phyloP scores from a whole-genome alignment of 352 stramenopile species.

The Phytopythium delawarense region DNA sequence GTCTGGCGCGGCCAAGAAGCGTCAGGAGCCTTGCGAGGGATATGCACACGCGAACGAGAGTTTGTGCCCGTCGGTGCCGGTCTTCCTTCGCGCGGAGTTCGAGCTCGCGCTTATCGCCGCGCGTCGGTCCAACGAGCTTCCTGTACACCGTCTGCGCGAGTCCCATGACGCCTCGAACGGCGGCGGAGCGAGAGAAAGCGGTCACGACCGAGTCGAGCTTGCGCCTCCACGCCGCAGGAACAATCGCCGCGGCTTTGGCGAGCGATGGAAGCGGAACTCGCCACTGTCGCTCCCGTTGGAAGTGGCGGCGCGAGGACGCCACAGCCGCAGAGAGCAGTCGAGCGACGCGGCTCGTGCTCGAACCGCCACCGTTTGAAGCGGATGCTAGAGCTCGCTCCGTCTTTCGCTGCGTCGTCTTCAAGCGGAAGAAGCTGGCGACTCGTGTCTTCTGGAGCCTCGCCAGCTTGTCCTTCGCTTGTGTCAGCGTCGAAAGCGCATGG shows the following conservation, averaged over 20 bases:
- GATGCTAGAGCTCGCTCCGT: constrained; percentile 11
- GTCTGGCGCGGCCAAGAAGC: neutral
- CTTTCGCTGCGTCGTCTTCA: constrained; percentile 14
- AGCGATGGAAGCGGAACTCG: constrained; percentile 7
- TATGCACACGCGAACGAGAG: constrained; percentile 16
- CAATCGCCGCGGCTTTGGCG: neutral
- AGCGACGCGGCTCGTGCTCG: constrained; percentile 1
- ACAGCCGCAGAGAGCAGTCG: constrained; percentile 10
- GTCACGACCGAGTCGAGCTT: constrained; percentile 3
- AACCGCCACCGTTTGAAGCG: constrained; percentile 1
- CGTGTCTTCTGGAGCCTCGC: constrained; percentile 5
- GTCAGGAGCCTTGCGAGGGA: constrained; percentile 13
- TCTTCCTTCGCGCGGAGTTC: constrained; percentile 7
- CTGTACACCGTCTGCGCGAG: constrained; percentile 13
- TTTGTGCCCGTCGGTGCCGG: constrained; percentile 9
- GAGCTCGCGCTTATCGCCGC: constrained; percentile 5
- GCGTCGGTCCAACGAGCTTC: constrained; percentile 9
- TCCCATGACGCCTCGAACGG: constrained; percentile 12
- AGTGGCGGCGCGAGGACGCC: constrained; percentile 8
- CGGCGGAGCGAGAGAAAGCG: constrained; percentile 9
- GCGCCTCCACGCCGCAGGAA: constrained; percentile 13
- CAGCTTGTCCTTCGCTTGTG: neutral
- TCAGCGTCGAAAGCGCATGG: neutral
- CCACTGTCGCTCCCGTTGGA: neutral
- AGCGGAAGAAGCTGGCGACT: constrained; percentile 13